Base-by-base conservation (phyloP, 495 filamentous ascomycete genomes). In the Pyrenopolyporus hunteri region DNA sequence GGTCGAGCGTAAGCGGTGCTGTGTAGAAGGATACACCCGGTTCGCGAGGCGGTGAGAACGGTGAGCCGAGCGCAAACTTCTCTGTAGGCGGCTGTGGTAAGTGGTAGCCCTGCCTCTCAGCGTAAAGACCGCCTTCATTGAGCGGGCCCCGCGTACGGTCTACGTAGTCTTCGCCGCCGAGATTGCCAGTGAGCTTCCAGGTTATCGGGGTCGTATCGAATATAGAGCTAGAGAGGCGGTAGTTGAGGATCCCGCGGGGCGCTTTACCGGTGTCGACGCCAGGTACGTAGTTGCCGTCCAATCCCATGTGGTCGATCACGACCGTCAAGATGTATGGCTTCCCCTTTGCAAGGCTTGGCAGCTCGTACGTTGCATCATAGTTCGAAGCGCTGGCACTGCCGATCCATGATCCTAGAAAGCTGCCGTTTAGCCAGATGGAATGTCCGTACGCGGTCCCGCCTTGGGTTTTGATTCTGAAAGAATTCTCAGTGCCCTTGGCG, bases 121-220 rank as follows among this genome's bases (percentile, higher is more conserved):
- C 82, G 58, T 77, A 91, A 14, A 90, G 70, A 2, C 84, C 88
- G 23, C 89, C 89, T 70, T 93, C 90, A 66, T 93, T 93, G 19
- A 92, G 70, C 4, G 89, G 89, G 10, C 90, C 89, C 33, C 89
- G 83, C 1, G 74, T 70, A 11, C 78, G 75, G 61, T 93, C 90
- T 2, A 63, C 33, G 69, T 90, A 92, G 40, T 85, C 71, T 61
- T 92, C 89, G 14, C 90, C 89, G 20, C 84, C 85, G 5, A 92
- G 73, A 56, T 93, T 93, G 2, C 90, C 90, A 0, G 89, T 91
- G 11, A 93, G 64, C 69, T 90, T 92, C 90, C 90, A 92, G 16
- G 45, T 49, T 35, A 74, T 58, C 4, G 59, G 44, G 37, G 76
- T 79, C 25, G 88, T 79, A 49, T 51, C 72, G 37, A 74, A 72